These are phyloP conservation scores for Papiliotrema flavescens DNA, from an alignment of 1,284 basidiomycete species.

Conservation along the genomic window DNA sequence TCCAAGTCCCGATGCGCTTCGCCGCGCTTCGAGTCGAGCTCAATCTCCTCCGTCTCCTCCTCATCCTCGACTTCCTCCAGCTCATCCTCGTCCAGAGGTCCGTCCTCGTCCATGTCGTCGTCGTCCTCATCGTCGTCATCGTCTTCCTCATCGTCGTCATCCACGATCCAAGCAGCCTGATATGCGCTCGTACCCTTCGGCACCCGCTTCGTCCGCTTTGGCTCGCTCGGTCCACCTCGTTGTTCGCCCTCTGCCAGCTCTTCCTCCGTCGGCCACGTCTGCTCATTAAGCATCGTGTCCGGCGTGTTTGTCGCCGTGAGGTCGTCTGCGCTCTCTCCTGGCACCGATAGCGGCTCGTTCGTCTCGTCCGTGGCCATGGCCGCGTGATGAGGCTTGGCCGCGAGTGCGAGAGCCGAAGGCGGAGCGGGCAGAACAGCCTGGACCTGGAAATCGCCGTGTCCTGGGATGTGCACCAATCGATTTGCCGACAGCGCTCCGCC, in stretches of 20 bases:
- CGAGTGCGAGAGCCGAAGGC: conserved; percentile 21
- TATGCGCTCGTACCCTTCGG: conserved; percentile 90
- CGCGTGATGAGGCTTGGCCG: conserved; percentile 31
- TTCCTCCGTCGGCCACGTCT: conserved; percentile 98
- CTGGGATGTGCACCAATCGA: conserved; percentile 81
- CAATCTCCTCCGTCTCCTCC: conserved; percentile 66
- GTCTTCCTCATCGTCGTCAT: conserved; percentile 60
- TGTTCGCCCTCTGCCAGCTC: conserved; percentile 64
- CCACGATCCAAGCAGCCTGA: conserved; percentile 89
- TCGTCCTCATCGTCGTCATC: conserved; percentile 55
- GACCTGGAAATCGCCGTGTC: conserved; percentile 84
- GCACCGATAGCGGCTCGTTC: conserved; percentile 41
- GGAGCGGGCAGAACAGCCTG: conserved; percentile 52
- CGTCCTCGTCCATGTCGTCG: conserved; percentile 43
- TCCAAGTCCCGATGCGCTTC: conserved; percentile 53
- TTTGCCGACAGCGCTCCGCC: conserved; percentile 77
- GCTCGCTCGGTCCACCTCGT: conserved; percentile 46
- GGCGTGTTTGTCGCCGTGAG: conserved; percentile 82
- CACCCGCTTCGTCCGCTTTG: conserved; percentile 60
- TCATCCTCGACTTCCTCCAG: conserved; percentile 49
- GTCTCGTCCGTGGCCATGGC: conserved; percentile 29
- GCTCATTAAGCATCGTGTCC: conserved; percentile 87
- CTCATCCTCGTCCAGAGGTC: conserved; percentile 25
- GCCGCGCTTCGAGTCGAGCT: conserved; percentile 49
- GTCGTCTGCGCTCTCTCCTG: conserved; percentile 74